These are phyloP conservation scores for Auriscalpium orientale DNA, from an alignment of 768 basidiomycete genomes.

Conservation along the genomic window DNA sequence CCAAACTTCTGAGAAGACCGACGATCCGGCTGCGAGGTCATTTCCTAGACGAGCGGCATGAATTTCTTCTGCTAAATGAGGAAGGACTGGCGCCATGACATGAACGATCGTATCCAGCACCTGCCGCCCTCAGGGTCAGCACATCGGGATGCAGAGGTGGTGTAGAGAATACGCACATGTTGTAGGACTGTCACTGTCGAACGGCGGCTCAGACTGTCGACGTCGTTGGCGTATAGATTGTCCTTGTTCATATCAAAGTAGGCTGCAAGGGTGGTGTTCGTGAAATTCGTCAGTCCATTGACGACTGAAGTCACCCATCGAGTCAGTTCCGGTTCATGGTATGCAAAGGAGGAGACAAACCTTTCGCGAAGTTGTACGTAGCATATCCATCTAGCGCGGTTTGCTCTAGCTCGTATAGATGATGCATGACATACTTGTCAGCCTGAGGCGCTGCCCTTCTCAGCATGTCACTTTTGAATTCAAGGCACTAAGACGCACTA, in stretches of 20 bases:
- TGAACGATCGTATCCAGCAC: conserved; percentile 58
- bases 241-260: conserved; percentile 95
- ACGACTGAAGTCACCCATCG: conserved; percentile 44
- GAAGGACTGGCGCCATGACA: conserved; percentile 78
- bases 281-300: conserved; percentile 65
- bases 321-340: background rate
- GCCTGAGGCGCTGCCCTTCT: conserved; percentile 35
- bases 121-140: conserved; percentile 27
- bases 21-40: conserved; percentile 28
- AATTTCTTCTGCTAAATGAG: conserved; percentile 89
- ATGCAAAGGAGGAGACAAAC: conserved; percentile 29
- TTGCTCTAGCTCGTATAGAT: conserved; percentile 66
- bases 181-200: conserved; percentile 65
- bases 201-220: conserved; percentile 45
- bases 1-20: conserved; percentile 75
- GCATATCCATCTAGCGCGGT: conserved; percentile 62
- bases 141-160: background rate
- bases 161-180: conserved; percentile 48
- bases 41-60: conserved; percentile 30
- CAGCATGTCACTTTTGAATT: too few species aligned
- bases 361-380: conserved; percentile 75
- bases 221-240: conserved; percentile 66
- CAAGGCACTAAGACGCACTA: too few species aligned
- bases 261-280: conserved; percentile 78
- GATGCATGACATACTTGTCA: conserved; percentile 83